Base-by-base conservation (phyloP, 257 asterid species). In the Fraxinus pennsylvanica region DNA sequence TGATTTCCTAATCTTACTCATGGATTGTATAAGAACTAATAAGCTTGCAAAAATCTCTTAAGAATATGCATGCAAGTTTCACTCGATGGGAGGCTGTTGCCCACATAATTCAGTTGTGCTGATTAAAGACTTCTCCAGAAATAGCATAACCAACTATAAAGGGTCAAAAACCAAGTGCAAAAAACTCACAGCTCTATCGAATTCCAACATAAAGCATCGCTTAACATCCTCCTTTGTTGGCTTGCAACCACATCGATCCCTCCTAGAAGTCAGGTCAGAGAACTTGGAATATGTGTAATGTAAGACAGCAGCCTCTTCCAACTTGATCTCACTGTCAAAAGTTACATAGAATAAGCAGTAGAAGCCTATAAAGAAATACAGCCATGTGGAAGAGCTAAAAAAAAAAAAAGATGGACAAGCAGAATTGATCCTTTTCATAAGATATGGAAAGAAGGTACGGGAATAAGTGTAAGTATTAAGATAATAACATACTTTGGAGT, bases 201-300 rank as follows among this genome's bases (percentile, higher is more conserved):
- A 91, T 68, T 91, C 93, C 77, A 91, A 79, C 92, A 89, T 89
- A 86, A 91, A 89, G 85, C 96, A 91, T 74, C 93, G 80, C 52
- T 87, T 86, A 12, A 88, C 88, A 68, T 84, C 93, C 70, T 89
- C 90, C 79, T 83, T 88, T 21, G 96, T 89, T 35, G 86, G 92
- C 75, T 89, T 89, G 76, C 93, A 91, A 68, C 92, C 87, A 85
- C 96, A 91, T 45, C 92, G 84, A 79, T 89, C 89, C 12, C 90
- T 88, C 75, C 96, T 87, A 19, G 91, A 87, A 76, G 92, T 90
- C 85, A 90, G 82, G 80, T 90, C 95, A 2, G 95, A 88, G 47
- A 85, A 90, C 86, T 88, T 90, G 45, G 95, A 72, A 81, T 90
- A 90, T 22, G 92, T 86, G 78, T 86, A 90, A 73, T 90, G 96